These are phyloP conservation scores for Udeniomyces megalosporus DNA, from an alignment of 768 basidiomycete species.

Conservation along the genomic window DNA sequence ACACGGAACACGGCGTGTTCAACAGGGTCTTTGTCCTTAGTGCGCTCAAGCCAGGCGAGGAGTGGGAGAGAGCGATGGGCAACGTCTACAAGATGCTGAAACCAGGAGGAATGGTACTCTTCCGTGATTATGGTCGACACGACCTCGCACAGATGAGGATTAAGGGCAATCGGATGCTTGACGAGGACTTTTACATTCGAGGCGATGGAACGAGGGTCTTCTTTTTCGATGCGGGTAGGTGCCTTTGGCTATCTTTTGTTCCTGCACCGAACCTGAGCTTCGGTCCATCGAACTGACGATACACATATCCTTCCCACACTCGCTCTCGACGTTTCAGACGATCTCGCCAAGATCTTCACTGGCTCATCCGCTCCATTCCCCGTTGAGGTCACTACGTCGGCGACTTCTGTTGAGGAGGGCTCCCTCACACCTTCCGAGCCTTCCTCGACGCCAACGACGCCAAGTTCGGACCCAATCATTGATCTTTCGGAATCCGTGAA, in stretches of 20 bases:
- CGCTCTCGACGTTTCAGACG: constrained; percentile 43
- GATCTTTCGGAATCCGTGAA: no score
- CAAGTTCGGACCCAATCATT: no score
- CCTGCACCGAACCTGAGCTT: not conserved
- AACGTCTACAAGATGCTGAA: constrained; percentile 81
- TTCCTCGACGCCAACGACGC: not conserved
- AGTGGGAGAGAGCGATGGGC: constrained; percentile 67
- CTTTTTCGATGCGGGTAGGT: constrained; percentile 72
- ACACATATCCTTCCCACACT: not conserved
- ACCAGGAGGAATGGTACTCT: constrained; percentile 64
- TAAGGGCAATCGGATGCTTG: constrained; percentile 68
- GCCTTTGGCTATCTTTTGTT: not conserved
- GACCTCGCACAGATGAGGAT: constrained; percentile 85
- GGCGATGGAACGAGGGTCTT: constrained; percentile 96
- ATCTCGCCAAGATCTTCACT: constrained; percentile 63
- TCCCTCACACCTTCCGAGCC: no score
- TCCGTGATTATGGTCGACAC: constrained; percentile 79
- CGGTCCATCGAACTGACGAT: not conserved
- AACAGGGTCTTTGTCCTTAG: constrained; percentile 66
- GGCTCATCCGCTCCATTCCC: constrained; percentile 33
- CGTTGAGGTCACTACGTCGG: not conserved
- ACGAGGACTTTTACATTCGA: constrained; percentile 87
- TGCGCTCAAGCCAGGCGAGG: constrained; percentile 67
- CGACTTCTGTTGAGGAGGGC: no score
- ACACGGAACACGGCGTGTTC: no score